A percentile compares a stretch with the other conserved stretches of the same genome.
Conservation (phyloP, 805 yeast genomes). For the Candida suzukii region DNA sequence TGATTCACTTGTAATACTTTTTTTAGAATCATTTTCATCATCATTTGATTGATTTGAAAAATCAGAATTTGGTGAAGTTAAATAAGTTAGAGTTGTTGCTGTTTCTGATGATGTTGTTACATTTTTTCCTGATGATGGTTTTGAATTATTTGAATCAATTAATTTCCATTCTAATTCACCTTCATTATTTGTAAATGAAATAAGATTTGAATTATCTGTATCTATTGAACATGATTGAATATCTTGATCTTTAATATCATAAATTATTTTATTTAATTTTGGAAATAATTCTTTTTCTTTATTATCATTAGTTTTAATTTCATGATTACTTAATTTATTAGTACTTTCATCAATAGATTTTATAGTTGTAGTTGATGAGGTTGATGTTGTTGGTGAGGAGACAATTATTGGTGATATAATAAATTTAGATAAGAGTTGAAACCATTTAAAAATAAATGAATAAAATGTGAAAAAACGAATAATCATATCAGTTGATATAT, state of each 20-base stretch:
- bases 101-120: slow-evolving; percentile 2
- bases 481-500: too few relatives aligned
- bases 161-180: slow-evolving; percentile 57
- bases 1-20: background rate
- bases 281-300: background rate
- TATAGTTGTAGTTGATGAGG: background rate
- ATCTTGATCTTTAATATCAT: too few relatives aligned
- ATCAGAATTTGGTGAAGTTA: slow-evolving; percentile 20
- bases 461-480: too few relatives aligned
- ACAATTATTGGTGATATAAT: too few relatives aligned
- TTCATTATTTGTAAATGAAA: slow-evolving; percentile 42
- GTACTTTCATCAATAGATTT: background rate
- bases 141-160: slow-evolving; percentile 32
- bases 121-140: slow-evolving; percentile 3
- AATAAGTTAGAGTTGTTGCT: slow-evolving; percentile 8
- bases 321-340: background rate
- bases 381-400: too few relatives aligned
- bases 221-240: slow-evolving; percentile 36
- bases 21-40: background rate
- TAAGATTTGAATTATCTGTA: slow-evolving; percentile 34
- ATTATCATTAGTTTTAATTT: background rate
- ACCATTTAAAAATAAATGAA: too few relatives aligned
- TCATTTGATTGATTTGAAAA: slow-evolving; percentile 6
- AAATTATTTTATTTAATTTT: background rate
- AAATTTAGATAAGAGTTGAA: too few relatives aligned